These are phyloP conservation scores for Oryza nivara DNA, from an alignment of 176 grass and related monocot species.

Conservation along the genomic window DNA sequence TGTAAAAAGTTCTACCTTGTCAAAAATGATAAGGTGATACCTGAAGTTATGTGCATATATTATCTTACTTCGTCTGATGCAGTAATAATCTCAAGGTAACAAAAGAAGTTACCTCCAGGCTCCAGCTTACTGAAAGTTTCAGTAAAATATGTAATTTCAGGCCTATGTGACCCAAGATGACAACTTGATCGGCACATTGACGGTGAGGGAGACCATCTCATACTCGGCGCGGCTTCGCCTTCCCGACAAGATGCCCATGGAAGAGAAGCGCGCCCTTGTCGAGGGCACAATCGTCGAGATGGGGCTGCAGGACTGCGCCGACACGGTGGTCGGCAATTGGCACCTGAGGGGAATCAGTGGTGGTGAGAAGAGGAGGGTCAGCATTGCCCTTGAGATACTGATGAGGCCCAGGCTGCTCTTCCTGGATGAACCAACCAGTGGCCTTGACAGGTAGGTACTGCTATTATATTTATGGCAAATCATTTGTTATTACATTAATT, in stretches of 20 bases:
- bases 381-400: constrained; percentile 97
- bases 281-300: constrained; percentile 96
- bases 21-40: background rate
- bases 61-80: background rate
- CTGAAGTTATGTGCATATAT: background rate
- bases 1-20: background rate
- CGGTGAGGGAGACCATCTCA: constrained; percentile 88
- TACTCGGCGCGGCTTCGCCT: constrained; percentile 86
- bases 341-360: constrained; percentile 91
- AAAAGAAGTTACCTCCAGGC: background rate
- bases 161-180: constrained; percentile 97
- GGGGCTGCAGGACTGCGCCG: constrained; percentile 97
- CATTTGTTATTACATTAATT: background rate
- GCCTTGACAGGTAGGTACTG: constrained; percentile 95
- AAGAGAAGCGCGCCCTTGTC: constrained; percentile 85
- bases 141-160: constrained; percentile 39
- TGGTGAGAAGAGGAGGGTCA: constrained; percentile 96
- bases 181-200: constrained; percentile 90
- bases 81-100: background rate
- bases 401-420: constrained; percentile 93
- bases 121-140: background rate
- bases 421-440: constrained; percentile 93
- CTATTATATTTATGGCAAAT: background rate
- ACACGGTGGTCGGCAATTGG: constrained; percentile 94
- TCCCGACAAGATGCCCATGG: constrained; percentile 82